Evolutionary conservation across 2,329 filamentous ascomycete genomes (phyloP).

Genomic region (Neopestalotiopsis sp.): DNA sequence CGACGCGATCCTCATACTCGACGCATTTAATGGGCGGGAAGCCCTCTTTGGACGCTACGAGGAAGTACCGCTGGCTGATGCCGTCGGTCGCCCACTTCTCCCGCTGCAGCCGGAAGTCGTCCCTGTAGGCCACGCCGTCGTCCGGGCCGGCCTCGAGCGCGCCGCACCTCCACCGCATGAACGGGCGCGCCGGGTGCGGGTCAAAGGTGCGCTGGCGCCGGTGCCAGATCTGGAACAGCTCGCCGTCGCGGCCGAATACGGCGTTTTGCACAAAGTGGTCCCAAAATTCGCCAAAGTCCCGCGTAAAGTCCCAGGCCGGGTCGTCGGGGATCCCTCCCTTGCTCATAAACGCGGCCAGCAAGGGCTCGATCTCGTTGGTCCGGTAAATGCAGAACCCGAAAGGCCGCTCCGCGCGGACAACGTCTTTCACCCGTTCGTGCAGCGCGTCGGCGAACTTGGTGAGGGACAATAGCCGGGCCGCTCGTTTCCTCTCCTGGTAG

Average conservation of each 20-base stretch:
- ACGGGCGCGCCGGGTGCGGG: not conserved
- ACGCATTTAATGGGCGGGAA: conserved; percentile 1
- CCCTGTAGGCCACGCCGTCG: not conserved
- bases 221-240: conserved; percentile 2
- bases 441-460: not conserved
- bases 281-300: not conserved
- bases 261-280: not conserved
- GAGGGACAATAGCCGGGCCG: not conserved
- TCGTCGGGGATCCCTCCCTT: not conserved
- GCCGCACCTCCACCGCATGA: not conserved
- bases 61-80: conserved; percentile 3
- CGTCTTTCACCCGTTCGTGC: not conserved
- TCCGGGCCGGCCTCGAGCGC: not conserved
- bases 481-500: not conserved
- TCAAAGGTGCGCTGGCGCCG: not conserved
- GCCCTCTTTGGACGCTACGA: not conserved
- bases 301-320: not conserved
- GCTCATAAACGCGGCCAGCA: not conserved
- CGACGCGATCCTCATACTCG: not conserved
- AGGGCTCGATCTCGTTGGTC: not conserved
- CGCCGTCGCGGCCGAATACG: not conserved
- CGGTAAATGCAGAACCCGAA: not conserved
- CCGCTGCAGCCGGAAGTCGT: not conserved
- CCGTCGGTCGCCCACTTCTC: not conserved
- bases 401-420: not conserved